Evolutionary conservation across 2,329 filamentous ascomycete genomes (phyloP), one percentile per base, ranked within the genome.

Genomic region (Leptographium galeiforme): DNA sequence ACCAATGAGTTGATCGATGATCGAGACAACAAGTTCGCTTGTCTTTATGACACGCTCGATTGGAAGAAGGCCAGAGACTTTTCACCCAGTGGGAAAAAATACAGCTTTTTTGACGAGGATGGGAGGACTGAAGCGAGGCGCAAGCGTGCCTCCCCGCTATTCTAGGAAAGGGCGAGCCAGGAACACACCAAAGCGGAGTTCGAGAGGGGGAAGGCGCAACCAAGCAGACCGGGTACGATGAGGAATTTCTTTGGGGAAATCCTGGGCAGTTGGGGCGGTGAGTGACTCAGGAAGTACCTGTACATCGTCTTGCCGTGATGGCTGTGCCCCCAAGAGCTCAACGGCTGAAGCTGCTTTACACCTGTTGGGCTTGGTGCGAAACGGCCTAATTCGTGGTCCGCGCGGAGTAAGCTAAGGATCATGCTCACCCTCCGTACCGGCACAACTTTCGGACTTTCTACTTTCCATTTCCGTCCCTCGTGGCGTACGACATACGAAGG

Each of bases 171-270:
- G 36, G 49, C 49, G 32, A 44, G 30, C 8, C 49, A 51, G 40
- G 30, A 38, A 45, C 40, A 19, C 11, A 6, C 40, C 49, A 51
- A 33, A 33, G 36, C 19, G 38, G 40, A 39, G 33, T 39, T 14
- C 38, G 36, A 39, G 38, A 44, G 38, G 46, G 55, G 57, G 51
- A 51, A 34, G 53, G 55, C 34, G 33, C 47, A 36, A 41, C 25
- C 30, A 34, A 30, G 40, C 38, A 51, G 51, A 33, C 39, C 46
- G 33, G 32, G 44, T 10, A 36, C 10, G n/a, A 47, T 34, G 46
- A 52, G 30, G 10, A 61, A 63, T 63, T 61, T 50, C 56, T 55
- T 64, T 65, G 62, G 63, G 63, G 63, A 60, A 61, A 55, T 57
- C 54, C 56, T 51, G 57, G 60, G 58, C 56, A 58, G 61, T 58